Percentiles rank a stretch among this genome's conserved stretches.
phyloP scores from a whole-genome alignment of 2,329 filamentous ascomycete species.

The Cytospora mali region DNA sequence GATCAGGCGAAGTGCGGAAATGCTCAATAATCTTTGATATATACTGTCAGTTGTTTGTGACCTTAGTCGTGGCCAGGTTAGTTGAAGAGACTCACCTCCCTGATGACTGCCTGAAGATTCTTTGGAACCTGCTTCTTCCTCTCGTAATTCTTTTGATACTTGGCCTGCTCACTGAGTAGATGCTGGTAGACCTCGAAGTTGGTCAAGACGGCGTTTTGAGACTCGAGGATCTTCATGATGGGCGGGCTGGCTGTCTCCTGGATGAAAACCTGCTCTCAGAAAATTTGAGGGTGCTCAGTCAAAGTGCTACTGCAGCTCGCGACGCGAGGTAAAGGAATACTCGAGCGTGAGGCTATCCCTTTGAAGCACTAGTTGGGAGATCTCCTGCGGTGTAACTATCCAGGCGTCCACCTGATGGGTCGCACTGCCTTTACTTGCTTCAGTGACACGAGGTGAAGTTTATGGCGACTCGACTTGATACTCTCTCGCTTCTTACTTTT shows the following conservation, averaged over 20 bases:
- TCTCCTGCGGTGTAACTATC: conserved; percentile 3
- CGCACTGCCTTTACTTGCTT: too few species aligned
- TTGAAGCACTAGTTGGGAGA: not conserved
- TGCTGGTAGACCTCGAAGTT: conserved; percentile 76
- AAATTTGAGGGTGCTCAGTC: not conserved
- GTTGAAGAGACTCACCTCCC: conserved; percentile 55
- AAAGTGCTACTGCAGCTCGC: not conserved
- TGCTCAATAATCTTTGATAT: conserved; percentile 63
- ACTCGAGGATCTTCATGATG: conserved; percentile 70
- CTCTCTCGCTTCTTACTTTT: not conserved
- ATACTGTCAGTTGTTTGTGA: conserved; percentile 12
- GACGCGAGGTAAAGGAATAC: not conserved
- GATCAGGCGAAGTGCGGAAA: conserved; percentile 56
- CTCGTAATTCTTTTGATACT: conserved; percentile 48
- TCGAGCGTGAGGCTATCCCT: not conserved
- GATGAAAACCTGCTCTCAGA: not conserved
- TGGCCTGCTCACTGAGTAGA: conserved; percentile 59
- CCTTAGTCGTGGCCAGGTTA: not conserved
- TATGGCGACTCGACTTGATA: not conserved
- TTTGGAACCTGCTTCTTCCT: conserved; percentile 46
- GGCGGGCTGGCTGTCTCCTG: too few species aligned
- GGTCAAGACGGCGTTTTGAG: conserved; percentile 69
- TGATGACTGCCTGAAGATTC: conserved; percentile 63
- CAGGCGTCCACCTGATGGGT: not conserved
- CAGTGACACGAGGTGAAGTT: not conserved